phyloP scores from a whole-genome alignment of 2,329 filamentous ascomycete genomes.

The Clonostachys byssicola region DNA sequence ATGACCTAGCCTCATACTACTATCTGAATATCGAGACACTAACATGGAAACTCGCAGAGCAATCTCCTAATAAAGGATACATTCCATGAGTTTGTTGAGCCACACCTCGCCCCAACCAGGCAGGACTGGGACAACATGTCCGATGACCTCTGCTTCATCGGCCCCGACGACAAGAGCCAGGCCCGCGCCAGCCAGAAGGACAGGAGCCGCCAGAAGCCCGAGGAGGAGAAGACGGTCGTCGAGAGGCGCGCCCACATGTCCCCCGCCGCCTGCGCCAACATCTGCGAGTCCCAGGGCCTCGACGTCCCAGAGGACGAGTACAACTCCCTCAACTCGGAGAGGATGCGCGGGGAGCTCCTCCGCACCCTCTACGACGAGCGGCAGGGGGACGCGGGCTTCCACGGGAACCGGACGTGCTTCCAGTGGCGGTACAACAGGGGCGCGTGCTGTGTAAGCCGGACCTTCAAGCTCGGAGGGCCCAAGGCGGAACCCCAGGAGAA shows the following conservation, averaged over 20 bases:
- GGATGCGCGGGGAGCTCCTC: conserved; percentile 17
- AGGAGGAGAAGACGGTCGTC: conserved; percentile 30
- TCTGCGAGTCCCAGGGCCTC: conserved; percentile 37
- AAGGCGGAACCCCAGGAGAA: conserved; percentile 19
- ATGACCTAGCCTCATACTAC: too few species aligned
- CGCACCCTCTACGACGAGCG: conserved; percentile 15
- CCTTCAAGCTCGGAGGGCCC: conserved; percentile 38
- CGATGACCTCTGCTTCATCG: conserved; percentile 40
- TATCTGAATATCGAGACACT: neutral
- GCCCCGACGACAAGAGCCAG: conserved; percentile 27
- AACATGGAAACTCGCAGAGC: conserved; percentile 21
- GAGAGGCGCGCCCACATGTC: conserved; percentile 41
- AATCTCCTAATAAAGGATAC: conserved; percentile 42
- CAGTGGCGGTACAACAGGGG: conserved; percentile 40
- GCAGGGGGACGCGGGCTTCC: conserved; percentile 11
- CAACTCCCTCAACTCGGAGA: conserved; percentile 16
- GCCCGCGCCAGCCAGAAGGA: conserved; percentile 19
- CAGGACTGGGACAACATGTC: conserved; percentile 50
- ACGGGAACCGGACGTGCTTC: conserved; percentile 33
- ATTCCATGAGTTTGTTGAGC: conserved; percentile 42
- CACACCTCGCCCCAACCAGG: conserved; percentile 31
- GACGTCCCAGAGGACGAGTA: conserved; percentile 26
- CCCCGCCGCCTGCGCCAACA: conserved; percentile 39
- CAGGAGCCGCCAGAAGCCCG: conserved; percentile 27
- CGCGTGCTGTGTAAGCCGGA: conserved; percentile 34